Evolutionary conservation across 2,329 filamentous ascomycete species (phyloP), one percentile per base, ranked within the genome.

Genomic region (Hypoxylon sp.): DNA sequence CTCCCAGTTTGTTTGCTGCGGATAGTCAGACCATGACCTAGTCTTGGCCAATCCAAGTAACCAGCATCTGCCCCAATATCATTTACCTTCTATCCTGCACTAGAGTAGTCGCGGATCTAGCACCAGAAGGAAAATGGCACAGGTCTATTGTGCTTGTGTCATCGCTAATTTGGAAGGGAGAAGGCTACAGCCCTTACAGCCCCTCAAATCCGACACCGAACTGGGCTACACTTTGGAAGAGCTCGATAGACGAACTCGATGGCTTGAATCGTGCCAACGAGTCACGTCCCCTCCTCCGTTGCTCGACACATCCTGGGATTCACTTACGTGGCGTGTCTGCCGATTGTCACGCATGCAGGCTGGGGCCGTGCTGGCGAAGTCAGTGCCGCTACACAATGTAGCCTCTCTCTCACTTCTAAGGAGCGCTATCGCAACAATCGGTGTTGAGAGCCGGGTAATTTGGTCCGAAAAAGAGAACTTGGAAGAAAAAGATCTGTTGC

Each of bases 251-350:
- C 73, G 74, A 24, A 35, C 67, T 5, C 69, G 74, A n/a, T 60
- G 51, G 48, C 69, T 75, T 39, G 74, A 75, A 46, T 48, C 22
- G 3, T 29, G 50, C 9, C 48, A 39, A 2, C 44, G 24, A 17
- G 69, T 75, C 39, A 54, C 68, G 17, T 62, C 73, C n/a, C 74
- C 73, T 2, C 72, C 73, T n/a, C 74, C 73, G 3, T 72, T 73
- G 66, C 60, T 70, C 3, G 63, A 62, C n/a, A 63, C 59, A 3
- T 71, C 72, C 5, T 75, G 73, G 74, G 72, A 76, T 31, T 70
- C 72, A 11, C 71, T 76, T n/a, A 63, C 57, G 13, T 74, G 71
- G 70, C 74, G 74, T 24, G 64, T 74, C 52, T 73, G 70, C 47
- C 65, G 59, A 46, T 17, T 55, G 51, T 57, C 56, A 13, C 60